Percentiles rank a stretch among this genome's conserved stretches.
phyloP scores from a whole-genome alignment of 2,329 filamentous ascomycete genomes.

The Leptographium lundbergii region DNA sequence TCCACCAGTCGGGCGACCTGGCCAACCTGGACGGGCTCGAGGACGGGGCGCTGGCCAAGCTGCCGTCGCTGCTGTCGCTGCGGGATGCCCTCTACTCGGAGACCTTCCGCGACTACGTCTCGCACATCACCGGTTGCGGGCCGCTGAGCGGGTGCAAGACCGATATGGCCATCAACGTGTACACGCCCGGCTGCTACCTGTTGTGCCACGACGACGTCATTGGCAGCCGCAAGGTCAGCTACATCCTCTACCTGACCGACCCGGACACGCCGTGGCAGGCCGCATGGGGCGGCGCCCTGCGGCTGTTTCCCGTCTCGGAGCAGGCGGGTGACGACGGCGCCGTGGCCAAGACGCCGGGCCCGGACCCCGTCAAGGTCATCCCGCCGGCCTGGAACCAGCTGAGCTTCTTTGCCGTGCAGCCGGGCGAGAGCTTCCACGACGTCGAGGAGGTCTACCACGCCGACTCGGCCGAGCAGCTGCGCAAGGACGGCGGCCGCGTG shows the following conservation, averaged over 20 bases:
- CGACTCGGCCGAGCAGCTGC: slow-evolving; percentile 41
- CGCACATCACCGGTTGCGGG: slow-evolving; percentile 73
- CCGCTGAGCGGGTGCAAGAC: slow-evolving; percentile 86
- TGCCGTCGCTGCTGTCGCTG: slow-evolving; percentile 83
- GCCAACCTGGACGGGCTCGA: slow-evolving; percentile 93
- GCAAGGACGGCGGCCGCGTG: slow-evolving; percentile 60
- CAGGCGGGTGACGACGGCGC: slow-evolving; percentile 56
- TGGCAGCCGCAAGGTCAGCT: slow-evolving; percentile 88
- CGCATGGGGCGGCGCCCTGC: slow-evolving; percentile 84
- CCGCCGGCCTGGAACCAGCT: slow-evolving; percentile 96
- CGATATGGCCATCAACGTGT: slow-evolving; percentile 98
- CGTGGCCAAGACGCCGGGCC: slow-evolving; percentile 64
- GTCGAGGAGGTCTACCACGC: slow-evolving; percentile 92
- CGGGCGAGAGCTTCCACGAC: slow-evolving; percentile 97
- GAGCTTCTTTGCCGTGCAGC: slow-evolving; percentile 95
- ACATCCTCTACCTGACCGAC: slow-evolving; percentile 91
- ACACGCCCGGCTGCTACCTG: slow-evolving; percentile 89
- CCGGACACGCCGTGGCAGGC: slow-evolving; percentile 83
- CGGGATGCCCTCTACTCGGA: slow-evolving; percentile 90
- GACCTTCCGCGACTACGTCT: slow-evolving; percentile 79
- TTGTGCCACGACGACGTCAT: slow-evolving; percentile 98
- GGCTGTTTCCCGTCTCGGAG: slow-evolving; percentile 64
- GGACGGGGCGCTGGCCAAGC: slow-evolving; percentile 67
- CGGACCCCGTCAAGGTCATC: slow-evolving; percentile 70
- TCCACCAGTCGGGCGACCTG: slow-evolving; percentile 94